Evolutionary conservation across 1,284 basidiomycete species (phyloP).

Genomic region (Cryptococcus sp.): DNA sequence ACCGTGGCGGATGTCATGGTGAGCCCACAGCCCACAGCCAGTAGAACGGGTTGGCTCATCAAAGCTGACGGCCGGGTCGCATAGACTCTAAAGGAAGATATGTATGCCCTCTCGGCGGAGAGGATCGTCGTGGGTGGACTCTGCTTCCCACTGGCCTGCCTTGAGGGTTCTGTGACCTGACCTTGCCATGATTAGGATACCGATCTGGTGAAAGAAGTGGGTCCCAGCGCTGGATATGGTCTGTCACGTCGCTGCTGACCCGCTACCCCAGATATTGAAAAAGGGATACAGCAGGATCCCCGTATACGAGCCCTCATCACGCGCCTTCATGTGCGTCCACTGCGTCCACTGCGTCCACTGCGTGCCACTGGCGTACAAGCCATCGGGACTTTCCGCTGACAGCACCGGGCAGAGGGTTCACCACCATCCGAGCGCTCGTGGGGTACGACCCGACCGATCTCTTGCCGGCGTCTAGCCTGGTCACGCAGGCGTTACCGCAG

Average conservation of each 20-base stretch:
- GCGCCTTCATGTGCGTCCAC: slow-evolving; percentile 51
- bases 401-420: slow-evolving; percentile 4
- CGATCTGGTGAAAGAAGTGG: slow-evolving; percentile 64
- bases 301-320: slow-evolving; percentile 69
- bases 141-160: neutral
- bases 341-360: too few relatives aligned
- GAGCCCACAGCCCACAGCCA: slow-evolving; percentile 1
- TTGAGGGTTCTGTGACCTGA: neutral
- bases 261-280: slow-evolving; percentile 20
- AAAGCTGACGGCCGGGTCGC: neutral
- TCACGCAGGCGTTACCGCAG: slow-evolving; percentile 69
- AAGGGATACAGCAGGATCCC: slow-evolving; percentile 79
- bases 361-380: neutral
- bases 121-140: slow-evolving; percentile 43
- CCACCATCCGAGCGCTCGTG: slow-evolving; percentile 56
- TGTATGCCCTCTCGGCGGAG: slow-evolving; percentile 51
- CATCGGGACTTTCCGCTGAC: neutral
- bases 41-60: neutral
- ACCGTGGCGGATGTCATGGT: slow-evolving; percentile 73
- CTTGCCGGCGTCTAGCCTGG: slow-evolving; percentile 66
- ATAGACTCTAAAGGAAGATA: slow-evolving; percentile 52
- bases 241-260: neutral
- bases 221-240: too few relatives aligned
- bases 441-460: slow-evolving; percentile 77
- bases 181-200: slow-evolving; percentile 45